phyloP scores from a whole-genome alignment of 179 eudicot genomes.

The Dionaea muscipula region DNA sequence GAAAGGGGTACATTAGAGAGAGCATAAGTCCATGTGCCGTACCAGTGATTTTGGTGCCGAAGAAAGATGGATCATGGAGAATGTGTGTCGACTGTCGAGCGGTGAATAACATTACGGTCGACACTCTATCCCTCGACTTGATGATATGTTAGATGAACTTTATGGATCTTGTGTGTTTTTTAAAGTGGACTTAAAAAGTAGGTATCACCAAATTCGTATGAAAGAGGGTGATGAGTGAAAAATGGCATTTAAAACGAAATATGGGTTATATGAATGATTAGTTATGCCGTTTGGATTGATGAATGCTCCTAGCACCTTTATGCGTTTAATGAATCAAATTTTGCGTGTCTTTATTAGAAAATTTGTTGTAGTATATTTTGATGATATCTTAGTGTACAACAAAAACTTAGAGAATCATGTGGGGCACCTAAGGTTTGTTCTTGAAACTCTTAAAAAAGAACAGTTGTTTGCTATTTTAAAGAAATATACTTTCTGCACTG shows the following conservation, averaged over 20 bases:
- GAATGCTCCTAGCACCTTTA: too few relatives aligned
- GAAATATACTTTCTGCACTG: conserved; percentile 2
- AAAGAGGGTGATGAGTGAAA: conserved; percentile 2
- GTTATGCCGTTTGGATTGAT: too few relatives aligned
- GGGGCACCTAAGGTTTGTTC: not conserved
- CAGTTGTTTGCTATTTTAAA: conserved; percentile 7
- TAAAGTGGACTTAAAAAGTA: conserved; percentile 5
- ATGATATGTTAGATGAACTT: conserved; percentile 14
- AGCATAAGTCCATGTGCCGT: conserved; percentile 5
- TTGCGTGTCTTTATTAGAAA: too few relatives aligned
- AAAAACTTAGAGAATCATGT: not conserved
- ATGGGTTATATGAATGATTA: too few relatives aligned
- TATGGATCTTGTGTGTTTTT: not conserved
- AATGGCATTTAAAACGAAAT: not conserved
- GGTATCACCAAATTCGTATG: not conserved
- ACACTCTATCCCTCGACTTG: not conserved
- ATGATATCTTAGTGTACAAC: not conserved
- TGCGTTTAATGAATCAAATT: too few relatives aligned
- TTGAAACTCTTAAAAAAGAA: not conserved
- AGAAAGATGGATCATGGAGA: too few relatives aligned
- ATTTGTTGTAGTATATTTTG: too few relatives aligned
- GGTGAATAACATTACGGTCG: not conserved
- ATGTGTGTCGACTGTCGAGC: too few relatives aligned
- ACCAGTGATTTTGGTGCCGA: too few relatives aligned
- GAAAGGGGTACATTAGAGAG: conserved; percentile 4